Base-by-base conservation (phyloP, 2,329 filamentous ascomycete genomes). In the Podosphaera leucotricha region DNA sequence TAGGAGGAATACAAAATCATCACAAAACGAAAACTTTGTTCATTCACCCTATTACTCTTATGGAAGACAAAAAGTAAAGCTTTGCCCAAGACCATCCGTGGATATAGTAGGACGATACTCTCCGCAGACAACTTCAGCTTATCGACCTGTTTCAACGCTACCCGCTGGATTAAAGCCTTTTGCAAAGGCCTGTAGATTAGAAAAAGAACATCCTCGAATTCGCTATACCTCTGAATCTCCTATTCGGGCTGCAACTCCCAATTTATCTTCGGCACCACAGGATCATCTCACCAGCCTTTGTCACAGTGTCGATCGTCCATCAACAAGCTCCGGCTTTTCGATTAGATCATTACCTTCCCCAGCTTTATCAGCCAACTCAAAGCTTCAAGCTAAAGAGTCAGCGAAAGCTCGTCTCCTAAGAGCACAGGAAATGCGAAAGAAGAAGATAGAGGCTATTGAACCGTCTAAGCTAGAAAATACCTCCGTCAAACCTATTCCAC, bases 391-490 rank as follows among this genome's bases (percentile, higher is more conserved):
- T n/a, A 79, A 92, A 54, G 84, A 83, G 1, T 82, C 83, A 0
- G 90, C 98, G 60, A 95, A 92, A 63, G 75, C 82, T 48, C 72
- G 90, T 44, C 66, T 98, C 49, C 86, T 93, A 82, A 94, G 92
- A 63, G 90, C 90, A 6, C 70, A 94, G 63, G 81, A 94, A 60
- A 62, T 94, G 52, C 72, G 87, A 43, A 90, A 92, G 61, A 84
- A 80, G 61, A 85, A 84, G 59, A 75, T 77, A 55, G 60, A 60
- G 43, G 57, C 50, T 18, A 35, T 33, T 2, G 26, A 44, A 44
- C 20, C 41, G 16, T 20, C 28, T 35, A n/a, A 43, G 21, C 22
- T 33, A 11, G 41, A 18, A 21, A 21, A n/a, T 20, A 20, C 18
- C n/a, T 6, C n/a, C 19, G 22, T 20, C 15, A 19, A 43, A 36